Conservation (phyloP, 495 filamentous ascomycete genomes). For the Xylaria flabelliformis region DNA sequence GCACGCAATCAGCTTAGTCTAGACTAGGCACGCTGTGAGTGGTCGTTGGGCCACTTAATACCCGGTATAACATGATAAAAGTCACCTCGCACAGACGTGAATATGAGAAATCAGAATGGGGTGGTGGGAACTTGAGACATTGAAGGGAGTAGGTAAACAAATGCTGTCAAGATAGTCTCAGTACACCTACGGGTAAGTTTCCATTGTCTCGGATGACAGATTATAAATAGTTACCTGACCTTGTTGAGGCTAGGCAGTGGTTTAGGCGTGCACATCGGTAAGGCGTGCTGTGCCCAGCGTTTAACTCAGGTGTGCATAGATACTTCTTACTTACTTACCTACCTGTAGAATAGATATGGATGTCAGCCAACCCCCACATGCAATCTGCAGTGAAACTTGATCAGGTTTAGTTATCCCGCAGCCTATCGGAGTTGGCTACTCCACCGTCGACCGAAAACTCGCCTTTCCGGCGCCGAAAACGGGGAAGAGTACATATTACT, state of each 20-base stretch:
- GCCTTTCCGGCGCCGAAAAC: slow-evolving; percentile 22
- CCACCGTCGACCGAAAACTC: slow-evolving; percentile 18
- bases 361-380: slow-evolving; percentile 13
- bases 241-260: neutral
- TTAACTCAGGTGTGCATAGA: neutral
- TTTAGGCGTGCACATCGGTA: neutral
- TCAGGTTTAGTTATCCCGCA: slow-evolving; percentile 12
- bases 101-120: neutral
- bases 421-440: slow-evolving; percentile 17
- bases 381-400: slow-evolving; percentile 2
- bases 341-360: neutral
- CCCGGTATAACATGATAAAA: slow-evolving; percentile 1
- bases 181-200: neutral
- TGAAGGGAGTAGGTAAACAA: neutral
- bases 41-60: neutral
- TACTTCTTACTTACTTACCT: too few species aligned
- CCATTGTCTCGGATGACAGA: neutral
- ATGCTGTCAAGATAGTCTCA: neutral
- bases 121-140: neutral
- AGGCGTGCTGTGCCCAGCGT: neutral
- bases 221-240: slow-evolving; percentile 1
- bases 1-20: slow-evolving; percentile 10
- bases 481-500: slow-evolving; percentile 6
- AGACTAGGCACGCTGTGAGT: slow-evolving; percentile 9
- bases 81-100: neutral